Evolutionary conservation across 768 basidiomycete species (phyloP), one percentile per base, ranked within the genome.

Genomic region (Thelephora aurantiotincta): DNA sequence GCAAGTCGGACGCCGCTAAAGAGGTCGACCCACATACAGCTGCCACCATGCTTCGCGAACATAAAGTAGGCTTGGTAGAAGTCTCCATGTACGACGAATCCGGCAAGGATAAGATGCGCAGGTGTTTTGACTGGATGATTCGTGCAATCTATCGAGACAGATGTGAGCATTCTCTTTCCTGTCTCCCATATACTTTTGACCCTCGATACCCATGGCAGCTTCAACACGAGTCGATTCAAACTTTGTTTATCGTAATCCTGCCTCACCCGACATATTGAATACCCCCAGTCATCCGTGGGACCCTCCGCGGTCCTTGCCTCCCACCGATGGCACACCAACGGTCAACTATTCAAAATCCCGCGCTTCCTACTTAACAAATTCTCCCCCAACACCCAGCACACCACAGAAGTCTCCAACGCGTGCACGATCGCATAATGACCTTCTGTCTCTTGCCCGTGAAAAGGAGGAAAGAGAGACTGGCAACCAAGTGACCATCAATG

Each of bases 41-140:
- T 3, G 54, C 67, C 18, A 65, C 63, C 16, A 60, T 80, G 36
- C 67, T 83, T 36, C 64, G 71, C 33, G 64, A 67, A 33, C 82
- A 82, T 60, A 81, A 87, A 54, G 76, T 82, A 6, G 87, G 89
- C 7, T 63, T 96, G 23, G 78, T 91, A 11, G 82, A 87, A 60
- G 82, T 88, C 2, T 74, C 79, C 3, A 72, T 65, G 38, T 59
- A 63, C 5, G 66, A 68, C 19, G 75, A 82, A 2, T 60, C 64
- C 11, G 82, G 82, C 11, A 80, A 75, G 58, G 68, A 69, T 36
- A 87, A 82, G 65, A 83, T 92, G 67, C 75, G 78, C 47, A 72
- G 72, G 43, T 74, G 75, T 0, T 87, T 92, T 58, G 74, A 77
- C 35, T 91, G 75, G 68, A 59, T 91, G n/a, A 60, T 90, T 50